Evolutionary conservation across 371 early-diverging fungal species (phyloP), one percentile per base, ranked within the genome.

Genomic region (Actinomortierella wolfii): DNA sequence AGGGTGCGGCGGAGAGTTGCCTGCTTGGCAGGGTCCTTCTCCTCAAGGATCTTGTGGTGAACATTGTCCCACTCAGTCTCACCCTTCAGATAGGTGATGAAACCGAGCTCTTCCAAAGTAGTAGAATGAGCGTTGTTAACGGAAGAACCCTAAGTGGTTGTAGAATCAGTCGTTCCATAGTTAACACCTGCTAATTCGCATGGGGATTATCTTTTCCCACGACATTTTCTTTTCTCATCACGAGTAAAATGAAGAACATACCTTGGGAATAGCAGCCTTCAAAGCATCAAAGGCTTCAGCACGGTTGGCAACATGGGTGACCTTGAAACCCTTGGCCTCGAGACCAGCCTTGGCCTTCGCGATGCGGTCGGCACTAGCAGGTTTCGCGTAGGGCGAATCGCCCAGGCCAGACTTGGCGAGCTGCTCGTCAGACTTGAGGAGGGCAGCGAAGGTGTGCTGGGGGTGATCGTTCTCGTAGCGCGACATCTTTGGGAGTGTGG

Each of bases 281-380:
- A 79, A 55, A 34, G 52, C 56, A 56, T 76, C 78, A 45, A 68
- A 70, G 40, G 79, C 79, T 14, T 67, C 69, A 29, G 67, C 77
- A 43, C 62, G 60, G 63, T 62, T 63, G 46, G 68, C 51, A n/a
- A 68, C 66, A 20, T 79, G 73, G 46, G 60, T 64, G 56, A 77
- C 78, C 61, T 68, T 64, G 65, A 67, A 64, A 14, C 68, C 68
- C 63, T 78, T 78, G 55, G 74, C 55, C 64, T 79, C 78, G 23
- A 79, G 73, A 28, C 61, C 73, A 28, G 64, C 67, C 59, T 63
- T 67, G 59, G 79, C 53, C 44, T 41, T 23, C 39, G 52, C 63
- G 51, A 79, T 51, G 43, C 65, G 57, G 52, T 61, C 78, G 17
- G 59, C 52, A 34, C 54, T 49, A 44, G 57, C 74, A n/a, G 76